Evolutionary conservation across 2,329 filamentous ascomycete species (phyloP), one percentile per base, ranked within the genome.

Genomic region (Sclerotinia trifoliorum): DNA sequence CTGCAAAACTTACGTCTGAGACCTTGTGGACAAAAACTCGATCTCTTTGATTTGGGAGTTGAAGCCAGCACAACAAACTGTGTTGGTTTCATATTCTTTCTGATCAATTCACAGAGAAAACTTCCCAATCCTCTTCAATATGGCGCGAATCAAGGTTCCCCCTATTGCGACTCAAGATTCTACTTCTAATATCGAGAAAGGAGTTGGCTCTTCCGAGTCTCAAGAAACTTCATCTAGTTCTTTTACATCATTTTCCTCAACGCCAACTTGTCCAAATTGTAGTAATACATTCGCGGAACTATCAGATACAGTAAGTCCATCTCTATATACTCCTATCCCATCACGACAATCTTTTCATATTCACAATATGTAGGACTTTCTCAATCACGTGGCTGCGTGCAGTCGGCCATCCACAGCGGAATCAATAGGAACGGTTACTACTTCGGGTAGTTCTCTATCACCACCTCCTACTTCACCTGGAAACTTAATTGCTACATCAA

Each of bases 371-470:
- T 68, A 77, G 75, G 70, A 75, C 64, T 75, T 73, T 69, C 63
- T 69, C 8, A 64, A 73, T 74, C 75, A 77, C 73, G 73, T 77
- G 74, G 69, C 70, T 26, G 66, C 66, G 61, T 76, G 74, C 67
- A 71, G 66, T 65, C 66, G 69, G 29, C 70, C 71, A 56, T 70
- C 64, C 66, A 72, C 68, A 44, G 71, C 70, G 56, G 67, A 68
- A 58, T 57, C 65, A 48, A 70, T 68, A 52, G 71, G 70, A 64
- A 69, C 63, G 60, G 32, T 52, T 29, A 69, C 68, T 52, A 70
- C 63, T 67, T 70, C 70, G 42, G 68, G 68, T 57, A 76, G 74
- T 69, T 68, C 63, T 46, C 57, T 73, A 42, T 70, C 73, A 52
- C 69, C 72, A 26, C 73, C 74, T 13, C 73, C 74, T 24, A 58